phyloP scores from a whole-genome alignment of 2,329 filamentous ascomycete species.

The Aspergillus pseudoglaucus region DNA sequence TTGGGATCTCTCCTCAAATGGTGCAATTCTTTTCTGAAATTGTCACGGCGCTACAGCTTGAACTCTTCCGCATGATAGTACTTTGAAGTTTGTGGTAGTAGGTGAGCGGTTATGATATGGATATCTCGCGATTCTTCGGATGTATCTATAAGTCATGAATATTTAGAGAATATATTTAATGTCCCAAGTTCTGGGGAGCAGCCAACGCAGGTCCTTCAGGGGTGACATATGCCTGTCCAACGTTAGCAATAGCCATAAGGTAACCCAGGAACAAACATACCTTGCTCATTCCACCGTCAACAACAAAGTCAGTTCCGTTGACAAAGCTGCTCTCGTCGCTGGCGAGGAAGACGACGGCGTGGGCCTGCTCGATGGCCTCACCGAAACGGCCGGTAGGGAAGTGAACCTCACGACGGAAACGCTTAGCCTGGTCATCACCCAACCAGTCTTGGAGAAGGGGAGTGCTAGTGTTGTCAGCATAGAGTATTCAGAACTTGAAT shows the following conservation, averaged over 20 bases:
- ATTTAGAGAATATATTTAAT: neutral
- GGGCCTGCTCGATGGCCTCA: constrained; percentile 88
- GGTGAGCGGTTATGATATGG: neutral
- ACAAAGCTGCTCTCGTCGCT: constrained; percentile 86
- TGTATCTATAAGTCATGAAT: neutral
- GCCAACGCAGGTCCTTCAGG: constrained; percentile 51
- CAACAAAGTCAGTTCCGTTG: constrained; percentile 85
- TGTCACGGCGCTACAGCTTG: too few relatives aligned
- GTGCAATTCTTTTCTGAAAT: too few relatives aligned
- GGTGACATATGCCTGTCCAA: constrained; percentile 62
- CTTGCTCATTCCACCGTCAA: constrained; percentile 89
- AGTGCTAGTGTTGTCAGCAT: constrained; percentile 52
- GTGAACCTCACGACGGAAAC: constrained; percentile 75
- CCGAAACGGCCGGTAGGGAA: constrained; percentile 85
- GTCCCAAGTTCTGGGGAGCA: constrained; percentile 46
- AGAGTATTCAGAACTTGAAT: too few relatives aligned
- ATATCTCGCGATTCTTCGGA: neutral
- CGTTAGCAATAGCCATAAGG: neutral
- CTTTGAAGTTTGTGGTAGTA: too few relatives aligned
- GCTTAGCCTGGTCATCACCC: constrained; percentile 76
- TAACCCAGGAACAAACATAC: neutral
- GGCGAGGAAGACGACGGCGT: constrained; percentile 80
- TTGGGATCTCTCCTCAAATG: too few relatives aligned
- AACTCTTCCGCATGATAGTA: too few relatives aligned
- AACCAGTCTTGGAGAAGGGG: constrained; percentile 90